Conservation (phyloP, 108 stramenopile species). For the Bacterosira constricta region DNA sequence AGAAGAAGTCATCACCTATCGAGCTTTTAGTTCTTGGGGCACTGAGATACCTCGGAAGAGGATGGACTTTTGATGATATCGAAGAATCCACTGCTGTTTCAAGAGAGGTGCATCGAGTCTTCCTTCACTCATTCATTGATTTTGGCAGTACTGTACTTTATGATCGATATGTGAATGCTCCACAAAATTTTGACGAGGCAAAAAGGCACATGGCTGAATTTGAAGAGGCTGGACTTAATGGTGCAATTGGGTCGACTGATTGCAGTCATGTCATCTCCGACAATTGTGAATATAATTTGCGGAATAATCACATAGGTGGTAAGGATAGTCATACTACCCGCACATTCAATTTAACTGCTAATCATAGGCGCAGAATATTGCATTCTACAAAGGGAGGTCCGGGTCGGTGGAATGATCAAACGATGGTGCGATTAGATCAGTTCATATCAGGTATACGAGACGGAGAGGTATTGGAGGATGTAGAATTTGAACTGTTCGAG, state of each 20-base stretch:
- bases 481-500: not conserved
- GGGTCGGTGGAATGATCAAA: not conserved
- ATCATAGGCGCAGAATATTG: not conserved
- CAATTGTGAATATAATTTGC: not conserved
- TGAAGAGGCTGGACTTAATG: slow-evolving; percentile 7
- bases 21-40: not conserved
- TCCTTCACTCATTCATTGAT: slow-evolving; percentile 2
- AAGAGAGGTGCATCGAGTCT: not conserved
- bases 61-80: slow-evolving; percentile 12
- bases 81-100: not conserved
- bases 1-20: not conserved
- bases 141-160: slow-evolving; percentile 5
- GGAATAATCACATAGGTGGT: not conserved
- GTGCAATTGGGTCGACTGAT: not conserved
- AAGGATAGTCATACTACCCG: not conserved
- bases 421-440: not conserved
- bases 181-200: not conserved
- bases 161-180: not conserved
- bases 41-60: not conserved
- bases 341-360: not conserved
- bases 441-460: not conserved
- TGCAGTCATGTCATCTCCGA: slow-evolving; percentile 7
- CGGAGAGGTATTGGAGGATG: not conserved
- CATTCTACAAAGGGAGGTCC: not conserved
- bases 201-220: not conserved